Conservation (phyloP, 495 filamentous ascomycete genomes). For the Amphirosellinia nigrospora region DNA sequence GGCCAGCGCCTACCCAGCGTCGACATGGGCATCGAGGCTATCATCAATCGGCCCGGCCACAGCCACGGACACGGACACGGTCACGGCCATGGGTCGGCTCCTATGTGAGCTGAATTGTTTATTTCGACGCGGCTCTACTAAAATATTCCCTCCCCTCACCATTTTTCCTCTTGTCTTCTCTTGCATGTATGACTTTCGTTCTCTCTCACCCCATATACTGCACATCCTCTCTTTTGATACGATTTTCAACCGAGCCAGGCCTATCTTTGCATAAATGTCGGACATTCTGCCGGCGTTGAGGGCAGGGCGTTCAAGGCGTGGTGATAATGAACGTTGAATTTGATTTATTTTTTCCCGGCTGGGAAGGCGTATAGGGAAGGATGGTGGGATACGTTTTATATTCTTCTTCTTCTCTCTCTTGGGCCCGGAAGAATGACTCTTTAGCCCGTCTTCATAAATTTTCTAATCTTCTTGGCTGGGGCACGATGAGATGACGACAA, state of each 20-base stretch:
- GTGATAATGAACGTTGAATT: neutral
- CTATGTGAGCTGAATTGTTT: constrained; percentile 23
- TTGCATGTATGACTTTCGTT: constrained; percentile 10
- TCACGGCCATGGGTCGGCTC: constrained; percentile 28
- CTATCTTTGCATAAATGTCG: constrained; percentile 4
- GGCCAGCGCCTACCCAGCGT: constrained; percentile 56
- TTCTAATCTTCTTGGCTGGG: constrained; percentile 23
- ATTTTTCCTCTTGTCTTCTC: neutral
- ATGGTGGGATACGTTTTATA: constrained; percentile 13
- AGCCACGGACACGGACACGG: too few relatives aligned
- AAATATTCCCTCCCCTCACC: neutral
- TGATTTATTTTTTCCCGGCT: neutral
- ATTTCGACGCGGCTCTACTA: neutral
- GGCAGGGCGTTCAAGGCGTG: constrained; percentile 14
- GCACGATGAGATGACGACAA: constrained; percentile 18
- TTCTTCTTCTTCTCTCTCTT: neutral
- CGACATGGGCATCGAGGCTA: constrained; percentile 63
- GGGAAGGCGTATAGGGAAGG: constrained; percentile 9
- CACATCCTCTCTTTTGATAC: constrained; percentile 22
- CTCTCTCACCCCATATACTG: constrained; percentile 22
- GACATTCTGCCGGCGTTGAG: neutral
- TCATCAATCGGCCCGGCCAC: constrained; percentile 55
- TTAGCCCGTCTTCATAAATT: constrained; percentile 2
- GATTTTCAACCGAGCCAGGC: neutral
- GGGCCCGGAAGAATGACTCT: neutral